Conservation (phyloP, 805 yeast genomes). For the Suhomyces emberorum region DNA sequence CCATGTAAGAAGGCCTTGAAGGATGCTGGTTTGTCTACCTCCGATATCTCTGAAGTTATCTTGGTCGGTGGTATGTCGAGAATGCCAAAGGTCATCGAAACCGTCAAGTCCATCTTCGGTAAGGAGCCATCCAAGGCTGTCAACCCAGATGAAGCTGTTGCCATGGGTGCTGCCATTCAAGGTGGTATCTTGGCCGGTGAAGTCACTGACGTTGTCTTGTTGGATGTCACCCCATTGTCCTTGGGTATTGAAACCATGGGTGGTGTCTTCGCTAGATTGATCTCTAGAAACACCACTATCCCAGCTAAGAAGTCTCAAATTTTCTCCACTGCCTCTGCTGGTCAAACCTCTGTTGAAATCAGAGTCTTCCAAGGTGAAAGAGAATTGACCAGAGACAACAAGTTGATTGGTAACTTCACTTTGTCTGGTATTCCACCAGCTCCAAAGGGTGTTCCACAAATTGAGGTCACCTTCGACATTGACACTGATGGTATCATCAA, state of each 20-base stretch:
- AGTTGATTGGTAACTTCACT: slow-evolving; percentile 94
- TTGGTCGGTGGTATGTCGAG: slow-evolving; percentile 91
- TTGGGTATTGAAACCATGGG: slow-evolving; percentile 98
- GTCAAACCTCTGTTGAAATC: slow-evolving; percentile 47
- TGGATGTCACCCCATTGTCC: slow-evolving; percentile 87
- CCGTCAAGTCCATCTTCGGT: slow-evolving; percentile 73
- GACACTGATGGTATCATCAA: slow-evolving; percentile 97
- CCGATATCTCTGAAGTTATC: slow-evolving; percentile 74
- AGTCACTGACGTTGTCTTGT: slow-evolving; percentile 83
- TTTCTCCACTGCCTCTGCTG: slow-evolving; percentile 44
- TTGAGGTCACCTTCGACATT: slow-evolving; percentile 91
- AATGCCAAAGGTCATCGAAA: slow-evolving; percentile 82
- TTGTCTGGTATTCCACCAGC: slow-evolving; percentile 94
- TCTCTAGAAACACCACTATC: slow-evolving; percentile 91
- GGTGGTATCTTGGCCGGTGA: slow-evolving; percentile 96
- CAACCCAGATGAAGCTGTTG: slow-evolving; percentile 93
- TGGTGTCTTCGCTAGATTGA: slow-evolving; percentile 92
- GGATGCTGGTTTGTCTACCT: slow-evolving; percentile 68
- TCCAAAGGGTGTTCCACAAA: slow-evolving; percentile 92
- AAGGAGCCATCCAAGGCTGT: slow-evolving; percentile 86
- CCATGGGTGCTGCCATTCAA: slow-evolving; percentile 96
- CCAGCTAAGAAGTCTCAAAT: slow-evolving; percentile 96
- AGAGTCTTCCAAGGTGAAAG: slow-evolving; percentile 99
- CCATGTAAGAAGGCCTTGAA: slow-evolving; percentile 80
- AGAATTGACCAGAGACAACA: slow-evolving; percentile 96